Evolutionary conservation across 1,284 basidiomycete genomes (phyloP), one percentile per base, ranked within the genome.

Genomic region (Ustilago tritici): DNA sequence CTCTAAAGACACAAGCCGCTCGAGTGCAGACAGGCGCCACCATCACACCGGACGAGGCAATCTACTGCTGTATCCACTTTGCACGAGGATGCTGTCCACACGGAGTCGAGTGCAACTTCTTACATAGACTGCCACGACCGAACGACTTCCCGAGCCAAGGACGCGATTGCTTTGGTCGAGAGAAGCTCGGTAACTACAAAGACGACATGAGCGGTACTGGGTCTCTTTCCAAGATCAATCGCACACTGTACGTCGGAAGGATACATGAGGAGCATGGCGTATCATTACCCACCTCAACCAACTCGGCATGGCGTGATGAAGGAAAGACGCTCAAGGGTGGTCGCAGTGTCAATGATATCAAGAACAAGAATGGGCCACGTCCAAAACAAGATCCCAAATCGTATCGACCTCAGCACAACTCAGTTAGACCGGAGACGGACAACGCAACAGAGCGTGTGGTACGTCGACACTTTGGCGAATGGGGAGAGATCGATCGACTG

Each of bases 161-260:
- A 5, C 93, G 95, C 85, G 96, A 99, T 87, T 95, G 95, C 86
- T 99, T 99, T 85, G 95, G 95, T 0, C 90, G 96, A 62, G 95
- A 98, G 88, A 98, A 98, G 88, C 97, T 98, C 87, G 89, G 95
- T 1, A 95, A 95, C 86, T 99, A 98, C 88, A 89, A 96, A 76
- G 96, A 99, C 86, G 97, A 99, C 87, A 99, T 99, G 96, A 97
- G 96, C 80, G 96, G 96, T 86, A 96, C 98, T 31, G 96, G 96
- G 23, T 94, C 93, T 63, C 98, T 99, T 88, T 93, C 92, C 83
- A 89, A 95, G 47, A 91, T 95, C 86, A 99, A 99, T 86, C 89
- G 95, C 70, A 99, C 97, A 50, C 87, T 99, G 19, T 99, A 99
- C 86, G 91, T 99, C 53, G 96, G 95, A 2, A 90, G 95, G 74